A percentile compares a stretch with the other conserved stretches of the same genome.
Evolutionary conservation across 2,329 filamentous ascomycete species (phyloP).

Genomic region (Hyphodiscus sp.): DNA sequence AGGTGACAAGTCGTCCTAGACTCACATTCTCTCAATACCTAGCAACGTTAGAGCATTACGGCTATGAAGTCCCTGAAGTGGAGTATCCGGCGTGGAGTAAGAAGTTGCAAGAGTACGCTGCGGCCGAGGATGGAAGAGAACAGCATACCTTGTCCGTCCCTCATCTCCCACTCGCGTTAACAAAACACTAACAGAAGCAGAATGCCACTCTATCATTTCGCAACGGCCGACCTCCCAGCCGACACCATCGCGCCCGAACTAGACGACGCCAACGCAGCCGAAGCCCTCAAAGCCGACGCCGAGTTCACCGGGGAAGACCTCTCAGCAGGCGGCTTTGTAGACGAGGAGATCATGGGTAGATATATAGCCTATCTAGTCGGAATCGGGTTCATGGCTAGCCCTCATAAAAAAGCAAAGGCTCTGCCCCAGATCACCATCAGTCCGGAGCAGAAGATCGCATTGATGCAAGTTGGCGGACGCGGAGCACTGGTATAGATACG

Average conservation of each 20-base stretch:
- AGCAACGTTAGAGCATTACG: slow-evolving; percentile 62
- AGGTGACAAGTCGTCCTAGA: slow-evolving; percentile 74
- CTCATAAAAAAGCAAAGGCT: slow-evolving; percentile 24
- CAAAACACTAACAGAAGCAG: slow-evolving; percentile 10
- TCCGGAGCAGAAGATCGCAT: slow-evolving; percentile 16
- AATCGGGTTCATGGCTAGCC: slow-evolving; percentile 24
- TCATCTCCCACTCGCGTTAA: neutral
- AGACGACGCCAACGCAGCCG: slow-evolving; percentile 60
- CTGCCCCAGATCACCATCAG: slow-evolving; percentile 11
- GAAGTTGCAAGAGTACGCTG: slow-evolving; percentile 51
- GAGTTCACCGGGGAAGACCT: slow-evolving; percentile 24
- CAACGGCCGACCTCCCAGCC: slow-evolving; percentile 58
- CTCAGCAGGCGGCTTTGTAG: slow-evolving; percentile 23
- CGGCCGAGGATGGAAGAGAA: slow-evolving; percentile 46
- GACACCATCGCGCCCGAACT: slow-evolving; percentile 65
- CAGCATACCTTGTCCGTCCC: slow-evolving; percentile 56
- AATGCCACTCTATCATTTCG: slow-evolving; percentile 67
- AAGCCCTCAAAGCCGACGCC: slow-evolving; percentile 56
- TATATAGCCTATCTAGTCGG: slow-evolving; percentile 27
- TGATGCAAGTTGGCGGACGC: slow-evolving; percentile 20
- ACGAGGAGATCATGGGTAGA: slow-evolving; percentile 25
- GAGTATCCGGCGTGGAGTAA: slow-evolving; percentile 64
- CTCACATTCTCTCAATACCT: slow-evolving; percentile 74
- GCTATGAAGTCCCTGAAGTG: slow-evolving; percentile 62
- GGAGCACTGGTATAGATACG: slow-evolving; percentile 15